Conservation (phyloP, 23 red algal genomes). For the Agarophyton chilense region DNA sequence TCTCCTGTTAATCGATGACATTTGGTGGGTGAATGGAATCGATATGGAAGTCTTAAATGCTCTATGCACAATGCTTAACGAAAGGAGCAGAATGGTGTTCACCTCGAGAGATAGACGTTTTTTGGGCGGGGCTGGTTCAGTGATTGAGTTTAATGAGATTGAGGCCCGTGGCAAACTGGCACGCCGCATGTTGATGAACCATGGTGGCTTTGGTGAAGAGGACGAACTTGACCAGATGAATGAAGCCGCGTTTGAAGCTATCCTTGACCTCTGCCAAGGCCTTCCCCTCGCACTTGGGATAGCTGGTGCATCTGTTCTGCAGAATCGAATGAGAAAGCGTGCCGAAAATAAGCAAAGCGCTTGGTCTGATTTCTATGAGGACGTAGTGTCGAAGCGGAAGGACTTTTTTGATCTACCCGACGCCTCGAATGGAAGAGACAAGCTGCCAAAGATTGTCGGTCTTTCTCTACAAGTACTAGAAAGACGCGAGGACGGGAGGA, state of each 20-base stretch:
- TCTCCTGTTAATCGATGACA: constrained; percentile 44
- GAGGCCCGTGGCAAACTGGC: neutral
- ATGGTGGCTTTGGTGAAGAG: neutral
- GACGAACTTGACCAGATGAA: neutral
- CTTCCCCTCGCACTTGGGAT: constrained; percentile 25
- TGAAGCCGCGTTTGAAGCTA: neutral
- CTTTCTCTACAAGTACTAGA: constrained; percentile 2
- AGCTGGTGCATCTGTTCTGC: neutral
- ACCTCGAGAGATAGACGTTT: neutral
- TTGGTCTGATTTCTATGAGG: constrained; percentile 16
- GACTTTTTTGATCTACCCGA: neutral
- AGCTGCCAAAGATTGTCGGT: constrained; percentile 17
- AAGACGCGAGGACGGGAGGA: neutral
- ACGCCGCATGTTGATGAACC: neutral
- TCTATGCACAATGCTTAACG: neutral
- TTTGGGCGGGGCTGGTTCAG: neutral
- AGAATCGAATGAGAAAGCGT: neutral
- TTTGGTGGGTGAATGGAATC: constrained; percentile 28
- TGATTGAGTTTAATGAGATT: neutral
- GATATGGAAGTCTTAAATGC: neutral
- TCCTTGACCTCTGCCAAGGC: constrained; percentile 9
- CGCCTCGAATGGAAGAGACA: neutral
- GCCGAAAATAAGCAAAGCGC: neutral
- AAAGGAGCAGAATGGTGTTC: neutral
- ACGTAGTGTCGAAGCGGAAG: constrained; percentile 16